phyloP scores from a whole-genome alignment of 2,329 filamentous ascomycete genomes.

The Scorias spongiosa region DNA sequence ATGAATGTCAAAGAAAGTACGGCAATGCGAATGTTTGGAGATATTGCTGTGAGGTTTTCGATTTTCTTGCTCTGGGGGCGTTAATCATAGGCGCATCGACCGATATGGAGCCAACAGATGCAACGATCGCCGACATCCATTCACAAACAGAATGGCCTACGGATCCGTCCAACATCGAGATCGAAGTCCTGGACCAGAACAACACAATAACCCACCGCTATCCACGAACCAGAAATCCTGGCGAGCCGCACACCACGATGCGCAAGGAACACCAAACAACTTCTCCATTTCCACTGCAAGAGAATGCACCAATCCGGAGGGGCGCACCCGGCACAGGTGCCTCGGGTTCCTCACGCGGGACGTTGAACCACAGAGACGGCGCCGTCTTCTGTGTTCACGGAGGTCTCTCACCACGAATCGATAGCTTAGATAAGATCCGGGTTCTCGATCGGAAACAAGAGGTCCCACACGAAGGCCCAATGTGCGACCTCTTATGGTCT shows the following conservation, averaged over 20 bases:
- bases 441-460: constrained; percentile 94
- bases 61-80: constrained; percentile 83
- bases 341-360: constrained; percentile 48
- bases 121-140: constrained; percentile 32
- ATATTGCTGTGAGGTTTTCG: constrained; percentile 92
- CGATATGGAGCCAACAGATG: constrained; percentile 47
- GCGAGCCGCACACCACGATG: constrained; percentile 8
- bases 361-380: constrained; percentile 51
- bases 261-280: constrained; percentile 16
- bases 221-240: constrained; percentile 30
- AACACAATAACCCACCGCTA: constrained; percentile 66
- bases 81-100: constrained; percentile 74
- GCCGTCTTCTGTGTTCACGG: constrained; percentile 93
- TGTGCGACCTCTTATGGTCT: constrained; percentile 97
- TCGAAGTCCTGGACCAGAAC: constrained; percentile 78
- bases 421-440: constrained; percentile 89
- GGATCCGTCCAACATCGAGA: constrained; percentile 64
- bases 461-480: constrained; percentile 93
- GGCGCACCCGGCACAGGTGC: constrained; percentile 71
- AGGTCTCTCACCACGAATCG: constrained; percentile 77
- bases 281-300: constrained; percentile 25
- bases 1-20: constrained; percentile 91
- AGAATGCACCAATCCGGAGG: constrained; percentile 18
- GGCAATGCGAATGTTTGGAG: constrained; percentile 91
- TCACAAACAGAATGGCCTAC: constrained; percentile 32